Conservation (phyloP, 2,329 filamentous ascomycete genomes). For the Oidium heveae region DNA sequence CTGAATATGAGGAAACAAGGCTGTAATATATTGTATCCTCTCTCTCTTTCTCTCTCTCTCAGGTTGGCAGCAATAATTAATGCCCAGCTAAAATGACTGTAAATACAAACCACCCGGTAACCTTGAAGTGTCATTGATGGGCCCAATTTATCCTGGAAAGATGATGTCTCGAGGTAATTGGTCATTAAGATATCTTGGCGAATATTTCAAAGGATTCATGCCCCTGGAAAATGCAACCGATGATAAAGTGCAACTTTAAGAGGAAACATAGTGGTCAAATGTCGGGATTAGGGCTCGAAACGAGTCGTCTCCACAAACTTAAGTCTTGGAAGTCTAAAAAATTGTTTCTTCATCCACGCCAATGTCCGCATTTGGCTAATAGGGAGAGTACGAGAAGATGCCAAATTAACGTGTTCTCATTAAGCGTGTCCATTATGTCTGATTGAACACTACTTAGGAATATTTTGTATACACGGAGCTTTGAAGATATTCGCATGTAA, state of each 20-base stretch:
- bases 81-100: background rate
- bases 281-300: background rate
- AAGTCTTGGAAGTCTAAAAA: too few species aligned
- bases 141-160: background rate
- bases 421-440: too few species aligned
- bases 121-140: background rate
- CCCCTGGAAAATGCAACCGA: background rate
- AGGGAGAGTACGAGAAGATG: too few species aligned
- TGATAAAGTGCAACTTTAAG: background rate
- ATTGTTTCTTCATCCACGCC: too few species aligned
- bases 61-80: background rate
- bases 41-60: background rate
- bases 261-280: background rate
- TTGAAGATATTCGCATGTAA: too few species aligned
- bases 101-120: background rate
- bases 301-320: background rate
- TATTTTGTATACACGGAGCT: too few species aligned
- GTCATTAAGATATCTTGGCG: background rate
- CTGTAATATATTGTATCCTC: background rate
- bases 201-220: background rate
- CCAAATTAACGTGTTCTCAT: too few species aligned
- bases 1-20: constrained; percentile 13
- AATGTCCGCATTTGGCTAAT: too few species aligned
- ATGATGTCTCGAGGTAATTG: background rate
- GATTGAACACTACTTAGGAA: too few species aligned